phyloP scores from a whole-genome alignment of 768 basidiomycete species.

The Tricholoma matsutake region DNA sequence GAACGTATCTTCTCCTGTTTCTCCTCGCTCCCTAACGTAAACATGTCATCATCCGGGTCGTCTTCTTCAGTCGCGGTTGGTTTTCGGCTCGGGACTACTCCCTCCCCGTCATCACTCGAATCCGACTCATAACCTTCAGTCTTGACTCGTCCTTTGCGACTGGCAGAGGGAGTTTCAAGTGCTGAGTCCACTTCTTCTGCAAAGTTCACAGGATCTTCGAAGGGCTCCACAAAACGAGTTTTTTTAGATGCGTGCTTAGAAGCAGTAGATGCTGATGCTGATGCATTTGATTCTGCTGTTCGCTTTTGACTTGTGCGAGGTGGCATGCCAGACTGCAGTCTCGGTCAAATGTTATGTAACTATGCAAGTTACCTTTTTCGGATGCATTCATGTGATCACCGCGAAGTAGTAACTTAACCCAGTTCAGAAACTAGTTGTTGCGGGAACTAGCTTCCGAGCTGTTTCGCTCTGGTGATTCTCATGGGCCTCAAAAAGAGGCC shows the following conservation, averaged over 20 bases:
- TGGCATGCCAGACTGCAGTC: too few relatives aligned
- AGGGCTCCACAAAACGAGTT: constrained; percentile 75
- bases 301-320: constrained; percentile 35
- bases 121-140: constrained; percentile 91
- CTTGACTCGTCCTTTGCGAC: constrained; percentile 72
- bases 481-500: too few relatives aligned
- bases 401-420: too few relatives aligned
- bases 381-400: background rate
- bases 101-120: constrained; percentile 91
- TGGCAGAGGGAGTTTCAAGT: constrained; percentile 61
- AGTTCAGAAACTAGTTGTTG: too few relatives aligned
- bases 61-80: constrained; percentile 51
- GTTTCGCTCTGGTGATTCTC: too few relatives aligned
- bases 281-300: constrained; percentile 23
- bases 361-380: background rate
- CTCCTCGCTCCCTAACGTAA: constrained; percentile 60
- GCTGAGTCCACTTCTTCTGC: constrained; percentile 74
- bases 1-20: constrained; percentile 36
- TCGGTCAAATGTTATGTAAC: too few relatives aligned
- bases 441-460: too few relatives aligned
- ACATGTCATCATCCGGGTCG: constrained; percentile 77
- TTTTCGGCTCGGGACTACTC: constrained; percentile 83
- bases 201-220: constrained; percentile 72
- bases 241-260: constrained; percentile 50
- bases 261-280: constrained; percentile 25